phyloP scores from a whole-genome alignment of 2,329 filamentous ascomycete genomes.

The Metarhizium guizhouense region DNA sequence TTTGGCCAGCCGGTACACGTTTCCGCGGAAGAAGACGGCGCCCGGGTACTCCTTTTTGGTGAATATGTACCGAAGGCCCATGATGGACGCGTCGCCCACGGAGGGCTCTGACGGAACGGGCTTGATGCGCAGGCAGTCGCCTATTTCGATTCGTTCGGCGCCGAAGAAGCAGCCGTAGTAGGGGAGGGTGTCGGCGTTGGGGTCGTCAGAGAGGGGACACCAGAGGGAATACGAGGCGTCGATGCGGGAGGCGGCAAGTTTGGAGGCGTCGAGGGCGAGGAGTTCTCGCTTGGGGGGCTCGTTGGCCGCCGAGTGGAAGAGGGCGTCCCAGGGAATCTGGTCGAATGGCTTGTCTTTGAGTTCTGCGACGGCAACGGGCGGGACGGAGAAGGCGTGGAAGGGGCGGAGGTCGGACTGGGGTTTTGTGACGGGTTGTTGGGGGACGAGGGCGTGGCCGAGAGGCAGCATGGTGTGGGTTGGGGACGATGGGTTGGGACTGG shows the following conservation, averaged over 20 bases:
- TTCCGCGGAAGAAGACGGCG: constrained; percentile 30
- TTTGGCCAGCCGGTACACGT: constrained; percentile 27
- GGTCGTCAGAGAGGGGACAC: constrained; percentile 23
- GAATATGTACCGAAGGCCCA: constrained; percentile 33
- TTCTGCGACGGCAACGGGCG: constrained; percentile 29
- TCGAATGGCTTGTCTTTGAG: constrained; percentile 31
- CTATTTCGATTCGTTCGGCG: constrained; percentile 38
- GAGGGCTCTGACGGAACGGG: constrained; percentile 28
- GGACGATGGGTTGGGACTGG: constrained; percentile 13
- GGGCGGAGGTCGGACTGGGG: constrained; percentile 34
- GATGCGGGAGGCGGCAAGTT: constrained; percentile 39
- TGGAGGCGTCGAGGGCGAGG: constrained; percentile 40
- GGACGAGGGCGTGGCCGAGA: constrained; percentile 28
- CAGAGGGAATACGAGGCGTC: constrained; percentile 42
- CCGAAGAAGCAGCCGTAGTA: constrained; percentile 43
- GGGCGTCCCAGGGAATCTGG: constrained; percentile 32
- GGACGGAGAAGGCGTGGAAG: constrained; percentile 43
- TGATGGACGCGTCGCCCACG: constrained; percentile 21
- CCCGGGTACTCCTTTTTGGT: constrained; percentile 26
- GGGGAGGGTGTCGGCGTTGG: constrained; percentile 21
- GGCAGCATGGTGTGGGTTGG: constrained; percentile 28
- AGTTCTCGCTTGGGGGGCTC: constrained; percentile 30
- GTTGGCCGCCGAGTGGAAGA: constrained; percentile 22
- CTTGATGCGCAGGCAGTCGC: constrained; percentile 39
- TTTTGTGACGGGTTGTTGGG: constrained; percentile 29